These are phyloP conservation scores for Tricholoma bakamatsutake DNA, from an alignment of 768 basidiomycete genomes.

Conservation along the genomic window DNA sequence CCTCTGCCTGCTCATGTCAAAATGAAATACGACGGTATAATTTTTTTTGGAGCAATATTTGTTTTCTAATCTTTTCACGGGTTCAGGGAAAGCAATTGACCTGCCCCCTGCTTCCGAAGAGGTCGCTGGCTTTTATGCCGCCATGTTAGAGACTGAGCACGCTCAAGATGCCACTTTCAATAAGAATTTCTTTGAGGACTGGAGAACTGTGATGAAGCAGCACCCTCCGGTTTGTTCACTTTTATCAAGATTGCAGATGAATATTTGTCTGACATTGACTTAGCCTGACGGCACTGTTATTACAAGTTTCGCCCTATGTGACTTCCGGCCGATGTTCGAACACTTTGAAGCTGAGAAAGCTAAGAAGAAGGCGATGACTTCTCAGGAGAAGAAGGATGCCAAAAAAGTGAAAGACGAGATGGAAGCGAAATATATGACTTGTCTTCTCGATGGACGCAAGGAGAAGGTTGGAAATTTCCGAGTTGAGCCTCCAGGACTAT, in stretches of 20 bases:
- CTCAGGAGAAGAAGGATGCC: constrained; percentile 85
- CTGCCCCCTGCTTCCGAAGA: constrained; percentile 89
- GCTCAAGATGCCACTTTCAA: constrained; percentile 84
- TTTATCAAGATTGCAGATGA: background rate
- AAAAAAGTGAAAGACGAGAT: constrained; percentile 81
- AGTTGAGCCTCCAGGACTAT: constrained; percentile 97
- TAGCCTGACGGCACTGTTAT: constrained; percentile 75
- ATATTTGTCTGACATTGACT: constrained; percentile 1
- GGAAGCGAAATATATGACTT: constrained; percentile 81
- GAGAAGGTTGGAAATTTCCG: constrained; percentile 99
- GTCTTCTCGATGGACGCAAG: constrained; percentile 91
- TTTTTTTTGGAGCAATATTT: constrained; percentile 1
- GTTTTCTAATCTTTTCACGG: background rate
- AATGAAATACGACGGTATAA: constrained; percentile 91
- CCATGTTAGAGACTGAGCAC: constrained; percentile 89
- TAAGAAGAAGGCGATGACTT: constrained; percentile 81
- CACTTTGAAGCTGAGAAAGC: constrained; percentile 90
- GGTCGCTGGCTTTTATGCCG: constrained; percentile 93
- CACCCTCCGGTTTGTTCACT: constrained; percentile 69
- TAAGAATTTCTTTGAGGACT: constrained; percentile 95
- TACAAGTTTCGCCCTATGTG: constrained; percentile 70
- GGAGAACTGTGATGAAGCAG: constrained; percentile 67
- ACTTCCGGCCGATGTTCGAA: constrained; percentile 93
- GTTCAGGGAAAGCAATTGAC: constrained; percentile 66
- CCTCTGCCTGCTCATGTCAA: constrained; percentile 76